Percentiles rank a stretch among this genome's conserved stretches.
Conservation (phyloP, 352 stramenopile genomes). For the Phytophthora constricta region DNA sequence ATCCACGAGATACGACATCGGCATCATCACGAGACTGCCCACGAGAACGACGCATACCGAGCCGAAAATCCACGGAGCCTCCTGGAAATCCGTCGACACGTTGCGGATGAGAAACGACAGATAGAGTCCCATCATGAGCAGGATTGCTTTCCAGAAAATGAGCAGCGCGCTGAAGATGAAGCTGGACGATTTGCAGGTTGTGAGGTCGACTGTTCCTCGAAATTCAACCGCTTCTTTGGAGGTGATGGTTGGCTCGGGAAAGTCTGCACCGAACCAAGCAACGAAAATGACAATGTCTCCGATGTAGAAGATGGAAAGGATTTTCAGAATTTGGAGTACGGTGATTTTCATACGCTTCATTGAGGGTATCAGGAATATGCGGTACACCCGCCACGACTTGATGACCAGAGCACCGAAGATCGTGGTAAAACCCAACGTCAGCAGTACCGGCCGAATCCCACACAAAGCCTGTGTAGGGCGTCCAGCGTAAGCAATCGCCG, state of each 20-base stretch:
- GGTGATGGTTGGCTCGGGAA: constrained; percentile 32
- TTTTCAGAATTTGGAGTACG: constrained; percentile 43
- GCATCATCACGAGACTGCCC: constrained; percentile 51
- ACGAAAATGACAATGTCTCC: constrained; percentile 49
- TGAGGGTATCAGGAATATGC: constrained; percentile 50
- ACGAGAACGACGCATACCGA: constrained; percentile 58
- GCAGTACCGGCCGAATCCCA: constrained; percentile 36
- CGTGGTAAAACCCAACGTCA: constrained; percentile 51
- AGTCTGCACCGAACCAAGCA: constrained; percentile 43
- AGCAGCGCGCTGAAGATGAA: constrained; percentile 61
- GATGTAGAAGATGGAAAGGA: constrained; percentile 43
- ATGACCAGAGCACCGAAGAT: constrained; percentile 54
- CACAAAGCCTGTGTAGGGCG: constrained; percentile 36
- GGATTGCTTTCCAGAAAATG: constrained; percentile 66
- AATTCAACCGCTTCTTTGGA: constrained; percentile 34
- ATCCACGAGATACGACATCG: constrained; percentile 56
- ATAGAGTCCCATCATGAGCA: constrained; percentile 52
- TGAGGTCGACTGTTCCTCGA: constrained; percentile 29
- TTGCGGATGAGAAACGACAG: constrained; percentile 69
- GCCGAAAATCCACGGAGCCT: constrained; percentile 69
- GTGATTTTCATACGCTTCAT: constrained; percentile 56
- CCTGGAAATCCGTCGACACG: constrained; percentile 72
- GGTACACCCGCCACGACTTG: constrained; percentile 65
- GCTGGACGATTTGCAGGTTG: constrained; percentile 46
- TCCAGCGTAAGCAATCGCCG: constrained; percentile 41